Base-by-base conservation (phyloP, 1,284 basidiomycete genomes). In the Ustilago hordei region DNA sequence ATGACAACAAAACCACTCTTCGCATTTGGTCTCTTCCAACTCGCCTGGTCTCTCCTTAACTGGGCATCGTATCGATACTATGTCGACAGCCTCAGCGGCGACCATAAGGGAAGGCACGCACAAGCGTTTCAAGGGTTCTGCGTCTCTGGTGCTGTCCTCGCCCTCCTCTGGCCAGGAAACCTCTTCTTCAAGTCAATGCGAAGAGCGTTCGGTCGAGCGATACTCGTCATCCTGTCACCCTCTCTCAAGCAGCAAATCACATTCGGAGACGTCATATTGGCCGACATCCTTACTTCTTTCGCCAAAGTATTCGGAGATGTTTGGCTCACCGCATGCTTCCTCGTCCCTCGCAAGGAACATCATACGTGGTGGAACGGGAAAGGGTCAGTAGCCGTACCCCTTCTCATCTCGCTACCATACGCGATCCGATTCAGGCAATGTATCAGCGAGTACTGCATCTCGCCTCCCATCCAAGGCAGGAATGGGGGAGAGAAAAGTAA, bases 281-380 rank as follows among this genome's bases (percentile, higher is more conserved):
- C 96, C 63, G 97, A 99, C 89, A 91, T 98, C 70, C 90, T 97
- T 81, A 99, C 97, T 0, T 97, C 94, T 0, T 97, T 94, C 81
- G 95, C 97, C 48, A 98, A 98, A 87, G 95, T 99, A 34, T 88
- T 98, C 41, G 97, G 95, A 17, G 96, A 99, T 82, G 88, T 96
- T 55, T 98, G 93, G 93, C 88, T 98, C 31, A 94, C 93, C 1
- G 82, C 92, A 3, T 92, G 90, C 85, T 87, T 89, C 92, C 93
- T 95, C 87, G 93, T 61, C 86, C 92, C 84, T 13, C 64, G 79
- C 17, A 79, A 78, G 36, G 75, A 84, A 41, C 79, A 84, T 41
- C 80, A 78, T 34, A 78, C 75, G 31, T 81, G 84, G 75, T 83
- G 82, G 81, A 80, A 74, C 23, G 81, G 75, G 11, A 75, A 79